Percentiles rank a stretch among this genome's conserved stretches.
phyloP scores from a whole-genome alignment of 306 rosid genomes.

The Quercus bicolor region DNA sequence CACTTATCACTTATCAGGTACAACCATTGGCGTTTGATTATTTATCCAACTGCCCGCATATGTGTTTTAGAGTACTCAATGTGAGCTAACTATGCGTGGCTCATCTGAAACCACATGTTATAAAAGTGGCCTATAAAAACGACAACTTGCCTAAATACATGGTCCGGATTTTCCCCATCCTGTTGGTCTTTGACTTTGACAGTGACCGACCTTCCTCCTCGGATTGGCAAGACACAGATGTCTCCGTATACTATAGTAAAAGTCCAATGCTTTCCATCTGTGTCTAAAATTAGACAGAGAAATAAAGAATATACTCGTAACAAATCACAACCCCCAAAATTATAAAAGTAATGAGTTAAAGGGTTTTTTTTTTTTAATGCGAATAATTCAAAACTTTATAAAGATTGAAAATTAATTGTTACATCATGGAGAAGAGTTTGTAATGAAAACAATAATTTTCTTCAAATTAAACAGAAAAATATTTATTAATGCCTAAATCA shows the following conservation, averaged over 20 bases:
- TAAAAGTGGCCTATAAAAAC: not conserved
- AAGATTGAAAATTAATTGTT: no score
- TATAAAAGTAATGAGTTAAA: no score
- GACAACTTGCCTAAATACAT: slow-evolving; percentile 17
- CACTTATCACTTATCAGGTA: no score
- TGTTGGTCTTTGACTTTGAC: not conserved
- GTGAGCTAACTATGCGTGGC: not conserved
- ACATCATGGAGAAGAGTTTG: no score
- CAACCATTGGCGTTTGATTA: not conserved
- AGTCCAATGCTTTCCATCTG: not conserved
- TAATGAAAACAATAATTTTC: no score
- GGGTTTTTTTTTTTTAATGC: no score
- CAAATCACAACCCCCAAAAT: no score
- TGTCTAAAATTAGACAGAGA: not conserved
- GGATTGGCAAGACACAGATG: slow-evolving; percentile 1
- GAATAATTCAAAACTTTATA: no score
- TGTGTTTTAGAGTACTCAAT: not conserved
- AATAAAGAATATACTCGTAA: not conserved
- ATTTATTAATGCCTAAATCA: no score
- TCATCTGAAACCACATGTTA: not conserved
- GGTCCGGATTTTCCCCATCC: slow-evolving; percentile 3
- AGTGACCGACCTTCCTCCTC: slow-evolving; percentile 15
- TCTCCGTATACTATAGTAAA: not conserved
- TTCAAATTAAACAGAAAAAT: no score
- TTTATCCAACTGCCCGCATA: not conserved